Base-by-base conservation (phyloP, 1,284 basidiomycete genomes). In the Ganoderma resinaceum region DNA sequence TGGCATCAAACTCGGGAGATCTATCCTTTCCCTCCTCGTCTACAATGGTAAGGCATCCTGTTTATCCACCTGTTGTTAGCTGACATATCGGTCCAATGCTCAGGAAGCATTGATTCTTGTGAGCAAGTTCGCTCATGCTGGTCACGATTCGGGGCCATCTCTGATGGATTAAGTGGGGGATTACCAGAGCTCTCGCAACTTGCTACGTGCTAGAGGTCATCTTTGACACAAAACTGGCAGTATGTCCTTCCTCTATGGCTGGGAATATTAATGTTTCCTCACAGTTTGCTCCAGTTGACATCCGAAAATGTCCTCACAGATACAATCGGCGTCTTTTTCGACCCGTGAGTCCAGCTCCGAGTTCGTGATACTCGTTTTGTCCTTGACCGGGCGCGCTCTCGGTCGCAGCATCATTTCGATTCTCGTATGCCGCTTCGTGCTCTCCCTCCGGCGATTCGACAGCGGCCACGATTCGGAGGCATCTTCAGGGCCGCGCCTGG, bases 41-140 rank as follows among this genome's bases (percentile, higher is more conserved):
- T 57, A 57, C 55, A 57, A 57, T 9, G 55, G 55, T n/a, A 12
- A 29, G 55, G 2, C 5, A 3, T n/a, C 20, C 29, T 26, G 29
- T 18, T 4, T 11, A 8, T 20, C 14, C 3, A 31, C 26, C 2
- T 1, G 5, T 29, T 16, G 11, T 1, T 29, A 29, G 3, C 43
- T 46, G 6, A 46, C 20, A 7, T 23, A n/a, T 7, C n/a, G n/a
- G n/a, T 20, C 2, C n/a, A 6, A 5, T 0, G 5, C n/a, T n/a
- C 20, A 57, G 55, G 55, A 35, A 57, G 55, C 33, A 4, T 57
- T 53, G 31, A 18, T 53, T 53, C 52, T 26, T 53, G 52, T 53
- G 52, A 3, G 29, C 4, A 31, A 3, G 14, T 53, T 2, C 26
- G 2, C 23, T 49, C 9, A 11, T 49, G 23, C n/a, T n/a, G n/a